phyloP scores from a whole-genome alignment of 768 basidiomycete species.

The Chiua virens region DNA sequence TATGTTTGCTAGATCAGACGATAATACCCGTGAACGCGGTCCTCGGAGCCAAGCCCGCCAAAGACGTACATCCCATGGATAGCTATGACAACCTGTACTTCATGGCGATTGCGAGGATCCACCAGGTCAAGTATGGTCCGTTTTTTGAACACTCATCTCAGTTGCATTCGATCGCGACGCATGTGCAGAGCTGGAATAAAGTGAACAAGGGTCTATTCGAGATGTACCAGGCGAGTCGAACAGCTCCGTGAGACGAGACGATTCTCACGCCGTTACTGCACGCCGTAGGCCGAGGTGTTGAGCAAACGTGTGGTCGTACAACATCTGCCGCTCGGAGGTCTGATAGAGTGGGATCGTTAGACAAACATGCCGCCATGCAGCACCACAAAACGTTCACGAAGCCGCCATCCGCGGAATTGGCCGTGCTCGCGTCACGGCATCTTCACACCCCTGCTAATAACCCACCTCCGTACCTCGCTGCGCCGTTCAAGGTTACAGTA shows the following conservation, averaged over 20 bases:
- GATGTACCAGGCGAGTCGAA: slow-evolving; percentile 81
- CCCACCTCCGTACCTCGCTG: neutral
- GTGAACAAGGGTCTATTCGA: slow-evolving; percentile 89
- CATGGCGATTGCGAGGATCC: slow-evolving; percentile 74
- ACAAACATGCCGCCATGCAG: neutral
- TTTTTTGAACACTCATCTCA: slow-evolving; percentile 94
- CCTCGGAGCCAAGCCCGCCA: slow-evolving; percentile 49
- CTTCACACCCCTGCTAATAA: slow-evolving; percentile 18
- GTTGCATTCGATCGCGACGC: slow-evolving; percentile 79
- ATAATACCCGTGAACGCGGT: slow-evolving; percentile 64
- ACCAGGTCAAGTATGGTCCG: slow-evolving; percentile 79
- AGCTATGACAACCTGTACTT: slow-evolving; percentile 72
- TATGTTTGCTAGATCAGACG: slow-evolving; percentile 49
- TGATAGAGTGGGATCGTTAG: slow-evolving; percentile 63
- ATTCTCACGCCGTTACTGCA: slow-evolving; percentile 5
- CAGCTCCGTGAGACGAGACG: neutral
- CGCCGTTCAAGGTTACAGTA: neutral
- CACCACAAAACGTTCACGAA: slow-evolving; percentile 1
- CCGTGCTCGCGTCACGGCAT: neutral
- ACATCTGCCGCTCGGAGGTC: slow-evolving; percentile 83
- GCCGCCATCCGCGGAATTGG: slow-evolving; percentile 19
- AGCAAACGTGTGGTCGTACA: slow-evolving; percentile 96
- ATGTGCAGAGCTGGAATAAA: slow-evolving; percentile 90
- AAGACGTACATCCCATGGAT: slow-evolving; percentile 21
- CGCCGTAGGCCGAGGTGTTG: slow-evolving; percentile 76